Conservation (phyloP, 2,329 filamentous ascomycete genomes). For the Plectosphaerella sp. region DNA sequence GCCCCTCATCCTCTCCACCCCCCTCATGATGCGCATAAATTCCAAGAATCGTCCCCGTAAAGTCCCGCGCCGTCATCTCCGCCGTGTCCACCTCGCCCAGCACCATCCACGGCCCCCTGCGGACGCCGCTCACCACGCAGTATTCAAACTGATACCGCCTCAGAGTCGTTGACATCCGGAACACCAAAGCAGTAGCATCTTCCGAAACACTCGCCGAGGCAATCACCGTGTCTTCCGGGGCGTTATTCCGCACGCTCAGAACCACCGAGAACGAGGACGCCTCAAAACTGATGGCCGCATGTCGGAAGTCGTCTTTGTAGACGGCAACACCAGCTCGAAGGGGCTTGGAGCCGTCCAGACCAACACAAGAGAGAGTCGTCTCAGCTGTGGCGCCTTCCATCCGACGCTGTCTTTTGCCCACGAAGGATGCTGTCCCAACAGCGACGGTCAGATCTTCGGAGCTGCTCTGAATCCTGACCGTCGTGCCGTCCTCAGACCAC, state of each 20-base stretch:
- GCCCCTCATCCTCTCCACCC: background rate
- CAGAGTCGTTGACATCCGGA: background rate
- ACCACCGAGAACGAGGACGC: background rate
- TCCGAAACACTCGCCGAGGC: background rate
- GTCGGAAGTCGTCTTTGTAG: slow-evolving; percentile 7
- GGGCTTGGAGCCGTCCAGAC: background rate
- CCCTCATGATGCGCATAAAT: slow-evolving; percentile 14
- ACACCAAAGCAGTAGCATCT: background rate
- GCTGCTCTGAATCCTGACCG: background rate
- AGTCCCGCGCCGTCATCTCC: slow-evolving; percentile 24
- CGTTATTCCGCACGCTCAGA: background rate
- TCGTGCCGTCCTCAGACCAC: background rate
- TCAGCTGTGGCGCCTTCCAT: background rate
- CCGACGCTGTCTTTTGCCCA: slow-evolving; percentile 5
- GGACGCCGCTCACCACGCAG: background rate
- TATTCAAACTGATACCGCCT: slow-evolving; percentile 1
- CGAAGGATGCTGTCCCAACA: slow-evolving; percentile 3
- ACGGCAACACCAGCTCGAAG: slow-evolving; percentile 2
- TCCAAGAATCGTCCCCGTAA: slow-evolving; percentile 26
- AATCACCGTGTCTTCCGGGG: background rate
- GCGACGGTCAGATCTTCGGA: slow-evolving; percentile 1
- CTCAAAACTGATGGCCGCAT: background rate
- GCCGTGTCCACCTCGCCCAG: slow-evolving; percentile 15
- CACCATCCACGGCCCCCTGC: background rate
- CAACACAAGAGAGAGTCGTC: background rate